Base-by-base conservation (phyloP, 164 flowering plant genomes). In the Hamamelis virginiana region DNA sequence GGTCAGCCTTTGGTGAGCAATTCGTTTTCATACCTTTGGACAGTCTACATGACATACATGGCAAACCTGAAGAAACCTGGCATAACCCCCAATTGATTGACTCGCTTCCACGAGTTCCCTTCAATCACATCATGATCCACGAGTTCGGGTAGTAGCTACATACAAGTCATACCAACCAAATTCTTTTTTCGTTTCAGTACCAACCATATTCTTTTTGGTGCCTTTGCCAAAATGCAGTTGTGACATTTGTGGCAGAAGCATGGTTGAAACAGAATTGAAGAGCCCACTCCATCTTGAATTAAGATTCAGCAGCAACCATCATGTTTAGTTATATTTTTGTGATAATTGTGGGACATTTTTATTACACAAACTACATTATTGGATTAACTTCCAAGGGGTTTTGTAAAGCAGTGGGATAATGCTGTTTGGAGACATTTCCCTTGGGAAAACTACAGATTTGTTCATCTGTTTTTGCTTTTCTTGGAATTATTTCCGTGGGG, bases 41-140 rank as follows among this genome's bases (percentile, higher is more conserved):
- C 85, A n/a, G 79, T 89, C 53, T 89, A 89, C 67, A 64, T 89
- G 68, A 89, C 93, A 15, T 89, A 86, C 76, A 87, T 82, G 89
- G 93, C 86, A 48, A 84, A 81, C 78, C 74, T 80, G 57, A 62
- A 77, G 72, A 88, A 80, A 82, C 86, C 73, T 10, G 66, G 51
- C 59, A 56, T 65, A 43, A 22, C 48, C n/a, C 15, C 28, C 38
- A 22, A 60, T 19, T 55, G 12, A 27, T 27, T 67, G 70, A 45
- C 48, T 43, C 57, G 63, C 21, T 33, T 27, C 55, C 23, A 43
- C 53, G 16, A 28, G n/a, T 41, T 55, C 9, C 23, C 59, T 22
- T 0, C 22, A 22, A 55, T 26, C 27, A 55, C 22, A 26, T 55
- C 0, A 4, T 21, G 12, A 26, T 8, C 23, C 59, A 13, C n/a